Percentiles rank a stretch among this genome's conserved stretches.
Evolutionary conservation across 2,329 filamentous ascomycete genomes (phyloP).

Genomic region (Annulohypoxylon truncatum): DNA sequence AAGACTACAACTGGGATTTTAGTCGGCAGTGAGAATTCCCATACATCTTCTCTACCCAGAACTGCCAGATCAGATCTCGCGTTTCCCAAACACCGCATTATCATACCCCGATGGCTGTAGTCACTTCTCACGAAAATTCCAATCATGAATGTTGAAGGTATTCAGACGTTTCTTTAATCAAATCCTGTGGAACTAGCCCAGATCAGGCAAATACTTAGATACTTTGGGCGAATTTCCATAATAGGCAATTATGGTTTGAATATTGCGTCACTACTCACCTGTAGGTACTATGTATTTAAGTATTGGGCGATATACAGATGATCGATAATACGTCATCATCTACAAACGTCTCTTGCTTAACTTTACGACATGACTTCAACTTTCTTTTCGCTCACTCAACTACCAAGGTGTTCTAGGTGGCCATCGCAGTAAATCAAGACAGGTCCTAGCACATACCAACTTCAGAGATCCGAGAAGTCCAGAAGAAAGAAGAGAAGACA

Average conservation of each 20-base stretch:
- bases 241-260: slow-evolving; percentile 17
- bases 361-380: background rate
- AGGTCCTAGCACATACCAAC: background rate
- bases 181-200: background rate
- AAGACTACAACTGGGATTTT: background rate
- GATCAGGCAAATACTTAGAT: background rate
- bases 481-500: background rate
- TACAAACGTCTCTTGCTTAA: background rate
- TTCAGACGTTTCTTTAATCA: background rate
- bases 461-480: background rate
- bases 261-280: slow-evolving; percentile 25
- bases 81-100: no score
- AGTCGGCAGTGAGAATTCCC: background rate
- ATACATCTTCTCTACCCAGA: no score
- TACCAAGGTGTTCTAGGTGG: no score
- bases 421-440: background rate
- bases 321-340: slow-evolving; percentile 29
- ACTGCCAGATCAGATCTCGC: no score
- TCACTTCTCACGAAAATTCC: no score
- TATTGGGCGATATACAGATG: background rate
- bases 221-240: slow-evolving; percentile 14
- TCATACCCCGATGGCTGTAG: no score
- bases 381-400: background rate
- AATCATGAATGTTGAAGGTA: background rate
- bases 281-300: background rate